Evolutionary conservation across 306 rosid genomes (phyloP), one percentile per base, ranked within the genome.

Genomic region (Prunus mume): DNA sequence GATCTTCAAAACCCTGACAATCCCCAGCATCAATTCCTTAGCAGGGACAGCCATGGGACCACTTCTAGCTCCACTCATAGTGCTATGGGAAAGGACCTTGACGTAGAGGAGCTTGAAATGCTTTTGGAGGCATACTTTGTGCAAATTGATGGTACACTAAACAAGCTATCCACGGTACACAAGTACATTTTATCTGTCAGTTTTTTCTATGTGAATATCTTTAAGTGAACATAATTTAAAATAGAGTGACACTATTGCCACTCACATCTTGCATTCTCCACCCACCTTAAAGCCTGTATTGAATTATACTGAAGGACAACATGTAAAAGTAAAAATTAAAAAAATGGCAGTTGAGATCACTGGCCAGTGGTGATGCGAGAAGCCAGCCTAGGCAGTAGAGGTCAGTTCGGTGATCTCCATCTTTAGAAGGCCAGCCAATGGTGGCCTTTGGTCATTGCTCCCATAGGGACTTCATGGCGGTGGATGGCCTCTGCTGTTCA

Each of bases 81-180:
- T 76, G 86, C 86, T 55, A 62, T 81, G 65, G 85, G 89, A 81
- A 95, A 92, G 80, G 83, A 77, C 13, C 97, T 89, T 62, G 97
- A 95, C 60, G 99, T 95, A 0, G 99, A 89, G 79, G 99, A 95
- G 88, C 97, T 95, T 71, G 99, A 95, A 81, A 95, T 95, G 99
- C 97, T 95, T 65, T 80, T 95, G 88, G 99, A 95, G 82, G 99
- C 99, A 3, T 95, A 95, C 83, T 95, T 95, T 56, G 99, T 92
- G 71, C 99, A 92, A 80, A 92, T 95, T 45, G 97, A 95, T 78
- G 99, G 99, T 78, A 90, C 97, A 24, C 66, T 91, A 54, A 92
- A 90, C 85, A 90, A 92, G 73, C 85, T 93, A 45, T 85, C 91
- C 55, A 84, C 91, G 84, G 97, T 93, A 81, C 0, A 85, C 67